Base-by-base conservation (phyloP, 2,329 filamentous ascomycete species). In the Clonostachys byssicola region DNA sequence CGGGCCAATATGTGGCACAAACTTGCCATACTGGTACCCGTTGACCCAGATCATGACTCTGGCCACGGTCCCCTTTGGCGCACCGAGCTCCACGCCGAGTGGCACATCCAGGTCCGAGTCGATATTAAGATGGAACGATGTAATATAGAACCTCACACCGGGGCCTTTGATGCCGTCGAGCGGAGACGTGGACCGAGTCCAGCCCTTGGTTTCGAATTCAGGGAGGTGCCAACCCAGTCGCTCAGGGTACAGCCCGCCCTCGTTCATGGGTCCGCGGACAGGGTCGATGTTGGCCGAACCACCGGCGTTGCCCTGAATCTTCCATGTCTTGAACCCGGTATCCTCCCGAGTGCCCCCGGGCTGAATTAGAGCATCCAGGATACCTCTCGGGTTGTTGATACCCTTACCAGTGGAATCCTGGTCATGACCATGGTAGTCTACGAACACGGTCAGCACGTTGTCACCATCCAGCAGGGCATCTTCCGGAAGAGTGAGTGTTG, bases 371-470 rank as follows among this genome's bases (percentile, higher is more conserved):
- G 55, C 59, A 62, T 78, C 66, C 30, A 85, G 62, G 50, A 86
- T 77, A 20, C 75, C 83, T 46, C 74, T 77, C 4, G 72, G 77
- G 48, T 72, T 67, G 9, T 30, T 30, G 6, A 30, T 30, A 8
- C 23, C 66, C 71, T 83, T 83, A 71, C 83, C 81, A 5, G 64
- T 60, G 20, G 82, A 78, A 62, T 83, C 78, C 55, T 85, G 77
- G 49, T 88, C 77, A 2, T 86, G 69, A 0, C 85, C 85, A 67
- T 84, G 85, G 63, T 84, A 81, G 62, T 89, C 86, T 18, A 89
- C 67, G 0, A 88, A 66, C 5, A 89, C 68, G 0, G 84, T 88
- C 56, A 89, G 63, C n/a, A 83, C 72, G 60, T 87, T 81, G 3
- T 12, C 36, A 12, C 36, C 17, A n/a, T 75, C 81, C 0, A 67